Evolutionary conservation across 768 basidiomycete genomes (phyloP).

Genomic region (Leccinum subtestaceum): DNA sequence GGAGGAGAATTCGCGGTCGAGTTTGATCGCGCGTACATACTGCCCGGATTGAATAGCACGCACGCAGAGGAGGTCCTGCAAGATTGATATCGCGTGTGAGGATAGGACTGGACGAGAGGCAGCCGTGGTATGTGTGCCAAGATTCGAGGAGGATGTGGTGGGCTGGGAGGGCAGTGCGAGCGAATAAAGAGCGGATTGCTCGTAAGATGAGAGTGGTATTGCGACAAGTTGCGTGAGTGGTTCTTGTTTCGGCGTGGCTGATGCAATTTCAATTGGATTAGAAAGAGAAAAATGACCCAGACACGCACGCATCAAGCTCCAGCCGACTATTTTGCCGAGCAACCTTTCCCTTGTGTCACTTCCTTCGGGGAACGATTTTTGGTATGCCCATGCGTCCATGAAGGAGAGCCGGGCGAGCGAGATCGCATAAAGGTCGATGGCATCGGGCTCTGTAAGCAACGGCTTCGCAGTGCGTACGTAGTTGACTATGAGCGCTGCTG

Average conservation of each 20-base stretch:
- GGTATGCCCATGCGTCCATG: conserved; percentile 72
- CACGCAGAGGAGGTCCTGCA: conserved; percentile 79
- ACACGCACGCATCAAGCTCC: conserved; percentile 67
- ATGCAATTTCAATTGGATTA: neutral
- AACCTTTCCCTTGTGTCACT: conserved; percentile 52
- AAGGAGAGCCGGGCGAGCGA: conserved; percentile 66
- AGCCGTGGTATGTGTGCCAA: neutral
- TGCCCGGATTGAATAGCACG: conserved; percentile 73
- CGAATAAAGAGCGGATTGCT: conserved; percentile 54
- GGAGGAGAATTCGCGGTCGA: conserved; percentile 61
- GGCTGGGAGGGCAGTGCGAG: conserved; percentile 53
- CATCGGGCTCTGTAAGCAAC: conserved; percentile 60
- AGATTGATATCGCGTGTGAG: conserved; percentile 46
- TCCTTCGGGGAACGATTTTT: conserved; percentile 64
- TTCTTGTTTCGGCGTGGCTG: conserved; percentile 57
- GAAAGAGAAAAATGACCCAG: neutral
- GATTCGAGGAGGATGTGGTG: conserved; percentile 11
- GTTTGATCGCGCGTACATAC: conserved; percentile 69
- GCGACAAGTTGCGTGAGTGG: conserved; percentile 62
- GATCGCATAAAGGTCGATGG: conserved; percentile 66
- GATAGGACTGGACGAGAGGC: conserved; percentile 31
- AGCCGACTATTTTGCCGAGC: conserved; percentile 58
- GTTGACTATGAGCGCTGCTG: conserved; percentile 52
- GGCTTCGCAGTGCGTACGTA: conserved; percentile 79
- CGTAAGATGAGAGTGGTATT: conserved; percentile 63